Evolutionary conservation across 2,329 filamentous ascomycete species (phyloP).

Genomic region (Phaeosphaeria sp.): DNA sequence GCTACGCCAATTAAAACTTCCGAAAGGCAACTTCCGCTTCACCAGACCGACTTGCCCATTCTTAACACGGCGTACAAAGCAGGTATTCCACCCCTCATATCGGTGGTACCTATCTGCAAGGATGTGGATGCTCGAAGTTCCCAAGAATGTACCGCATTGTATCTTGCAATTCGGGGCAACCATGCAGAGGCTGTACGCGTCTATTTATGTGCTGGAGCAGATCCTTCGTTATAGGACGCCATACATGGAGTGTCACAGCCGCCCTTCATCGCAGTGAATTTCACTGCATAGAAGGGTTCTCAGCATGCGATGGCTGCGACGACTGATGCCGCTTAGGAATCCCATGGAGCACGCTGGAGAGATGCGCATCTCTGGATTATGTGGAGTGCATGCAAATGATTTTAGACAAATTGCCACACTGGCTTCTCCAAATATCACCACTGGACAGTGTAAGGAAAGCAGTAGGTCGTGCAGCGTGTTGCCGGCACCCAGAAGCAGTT

Average conservation of each 20-base stretch:
- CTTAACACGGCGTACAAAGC: conserved; percentile 9
- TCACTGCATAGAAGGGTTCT: conserved; percentile 6
- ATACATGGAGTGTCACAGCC: neutral
- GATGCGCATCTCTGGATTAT: conserved; percentile 3
- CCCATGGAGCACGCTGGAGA: neutral
- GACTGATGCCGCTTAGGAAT: conserved; percentile 2
- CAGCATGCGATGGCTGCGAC: conserved; percentile 7
- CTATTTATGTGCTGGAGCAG: conserved; percentile 7
- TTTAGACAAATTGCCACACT: neutral
- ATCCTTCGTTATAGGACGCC: conserved; percentile 3
- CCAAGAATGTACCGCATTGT: conserved; percentile 2
- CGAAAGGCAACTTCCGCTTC: conserved; percentile 4
- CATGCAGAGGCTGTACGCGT: conserved; percentile 4
- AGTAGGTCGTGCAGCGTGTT: conserved; percentile 5
- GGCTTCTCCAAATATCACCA: neutral
- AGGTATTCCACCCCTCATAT: neutral
- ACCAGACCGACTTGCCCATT: conserved; percentile 5
- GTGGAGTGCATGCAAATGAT: conserved; percentile 6
- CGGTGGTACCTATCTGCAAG: neutral
- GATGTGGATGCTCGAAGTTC: conserved; percentile 5
- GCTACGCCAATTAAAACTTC: neutral
- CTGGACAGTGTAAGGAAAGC: conserved; percentile 1
- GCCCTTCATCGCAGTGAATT: conserved; percentile 2
- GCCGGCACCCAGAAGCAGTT: conserved; percentile 8
- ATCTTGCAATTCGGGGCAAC: conserved; percentile 10